Evolutionary conservation across 2,329 filamentous ascomycete genomes (phyloP), one percentile per base, ranked within the genome.

Genomic region (Colletotrichum tropicicola): DNA sequence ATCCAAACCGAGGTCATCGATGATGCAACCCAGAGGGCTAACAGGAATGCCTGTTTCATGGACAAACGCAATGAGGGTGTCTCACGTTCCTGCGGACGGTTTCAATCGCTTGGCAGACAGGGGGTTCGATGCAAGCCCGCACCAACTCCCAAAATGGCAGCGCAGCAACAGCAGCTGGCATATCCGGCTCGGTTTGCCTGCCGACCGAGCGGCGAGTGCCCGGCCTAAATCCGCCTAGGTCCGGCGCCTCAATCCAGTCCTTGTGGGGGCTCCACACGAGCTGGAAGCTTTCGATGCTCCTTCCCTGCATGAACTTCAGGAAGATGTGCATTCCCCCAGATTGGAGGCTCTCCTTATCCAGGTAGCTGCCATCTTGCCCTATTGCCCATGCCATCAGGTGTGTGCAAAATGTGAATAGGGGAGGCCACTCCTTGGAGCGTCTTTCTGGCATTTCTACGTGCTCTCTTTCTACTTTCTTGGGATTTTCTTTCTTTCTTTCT

Each of bases 61-160:
- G 21, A 28, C 32, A 56, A 56, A 51, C 44, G 28, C 35, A 56
- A 45, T 41, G 28, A 62, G 28, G n/a, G 6, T 65, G 62, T 65
- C 57, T 62, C 62, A 65, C 39, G 49, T 65, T 65, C 44, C 44
- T 62, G 44, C 62, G 43, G 35, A 52, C 30, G 37, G 62, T 62
- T 65, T 65, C 57, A 65, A 65, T 62, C 44, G 37, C 35, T 32
- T 60, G 51, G 51, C 62, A 56, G 48, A 55, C 57, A 61, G 61
- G 51, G 61, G 49, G 35, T 30, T 55, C 49, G 28, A 64, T 47
- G 39, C 56, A 64, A 48, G 49, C 21, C 17, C 30, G 48, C 48
- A 60, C 48, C n/a, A 28, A n/a, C 28, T 48, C 61, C 39, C 15
- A 59, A 64, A 37, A 43, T 21, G 41, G 56, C 43, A 65, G 25